Evolutionary conservation across 371 early-diverging fungal genomes (phyloP).

Genomic region (Mortierella sp.): DNA sequence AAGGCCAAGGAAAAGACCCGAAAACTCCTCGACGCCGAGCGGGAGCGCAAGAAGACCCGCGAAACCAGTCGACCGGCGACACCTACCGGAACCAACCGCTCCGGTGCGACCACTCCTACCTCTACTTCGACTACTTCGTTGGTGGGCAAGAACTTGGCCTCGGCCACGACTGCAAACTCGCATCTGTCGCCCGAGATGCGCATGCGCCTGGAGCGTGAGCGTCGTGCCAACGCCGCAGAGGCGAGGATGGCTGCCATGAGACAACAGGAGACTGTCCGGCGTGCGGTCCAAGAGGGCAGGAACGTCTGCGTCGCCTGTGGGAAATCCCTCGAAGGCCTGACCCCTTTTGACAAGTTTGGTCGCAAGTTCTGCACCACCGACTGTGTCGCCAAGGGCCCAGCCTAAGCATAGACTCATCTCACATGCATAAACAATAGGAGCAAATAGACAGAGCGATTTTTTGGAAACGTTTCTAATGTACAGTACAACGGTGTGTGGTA

Average conservation of each 20-base stretch:
- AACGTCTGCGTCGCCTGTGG: conserved; percentile 61
- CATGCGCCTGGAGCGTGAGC: conserved; percentile 85
- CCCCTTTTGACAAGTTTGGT: conserved; percentile 64
- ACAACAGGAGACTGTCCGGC: conserved; percentile 33
- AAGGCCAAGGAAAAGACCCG: conserved; percentile 75
- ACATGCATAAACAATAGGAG: too few species aligned
- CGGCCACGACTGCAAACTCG: conserved; percentile 55
- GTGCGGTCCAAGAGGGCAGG: conserved; percentile 41
- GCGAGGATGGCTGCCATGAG: conserved; percentile 64
- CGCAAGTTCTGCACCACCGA: conserved; percentile 58
- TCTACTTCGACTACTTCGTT: conserved; percentile 29
- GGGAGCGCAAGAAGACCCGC: conserved; percentile 64
- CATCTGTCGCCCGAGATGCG: conserved; percentile 83
- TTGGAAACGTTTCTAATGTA: too few species aligned
- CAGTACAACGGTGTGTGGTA: not conserved
- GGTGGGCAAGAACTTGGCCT: conserved; percentile 43
- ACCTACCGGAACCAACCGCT: conserved; percentile 29
- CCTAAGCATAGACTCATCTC: conserved; percentile 14
- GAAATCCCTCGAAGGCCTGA: conserved; percentile 48
- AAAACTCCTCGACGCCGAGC: conserved; percentile 60
- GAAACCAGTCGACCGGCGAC: conserved; percentile 58
- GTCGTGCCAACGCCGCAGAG: conserved; percentile 86
- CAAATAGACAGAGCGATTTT: too few species aligned
- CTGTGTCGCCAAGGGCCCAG: conserved; percentile 54
- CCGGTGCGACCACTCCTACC: conserved; percentile 20